Percentiles rank a stretch among this genome's conserved stretches.
Conservation (phyloP, 2,329 filamentous ascomycete species). For the Stachybotrys elegans region DNA sequence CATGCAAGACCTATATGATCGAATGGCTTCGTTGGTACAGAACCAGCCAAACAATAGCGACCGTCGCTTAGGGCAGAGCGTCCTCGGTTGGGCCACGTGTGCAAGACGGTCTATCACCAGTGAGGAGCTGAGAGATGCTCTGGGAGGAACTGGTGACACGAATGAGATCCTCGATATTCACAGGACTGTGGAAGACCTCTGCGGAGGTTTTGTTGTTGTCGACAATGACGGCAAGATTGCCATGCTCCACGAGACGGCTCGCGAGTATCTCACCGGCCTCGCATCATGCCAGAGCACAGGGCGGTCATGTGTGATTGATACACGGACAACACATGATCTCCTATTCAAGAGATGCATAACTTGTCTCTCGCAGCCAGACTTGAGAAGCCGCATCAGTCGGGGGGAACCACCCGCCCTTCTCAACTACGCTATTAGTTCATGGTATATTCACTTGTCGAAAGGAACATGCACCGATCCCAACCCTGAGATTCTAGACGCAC, state of each 20-base stretch:
- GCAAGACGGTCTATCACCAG: not conserved
- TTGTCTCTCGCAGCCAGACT: constrained; percentile 9
- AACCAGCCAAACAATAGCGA: too few relatives aligned
- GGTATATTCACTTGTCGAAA: too few relatives aligned
- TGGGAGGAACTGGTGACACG: too few relatives aligned
- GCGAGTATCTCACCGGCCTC: too few relatives aligned
- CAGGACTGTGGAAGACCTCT: constrained; percentile 19
- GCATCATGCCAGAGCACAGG: too few relatives aligned
- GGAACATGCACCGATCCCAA: too few relatives aligned
- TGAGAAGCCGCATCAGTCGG: constrained; percentile 8
- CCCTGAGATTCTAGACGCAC: too few relatives aligned
- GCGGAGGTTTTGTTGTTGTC: constrained; percentile 24
- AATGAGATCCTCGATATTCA: too few relatives aligned
- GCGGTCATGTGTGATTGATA: too few relatives aligned
- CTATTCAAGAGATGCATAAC: constrained; percentile 17
- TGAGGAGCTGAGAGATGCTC: constrained; percentile 2
- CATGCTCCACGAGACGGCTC: constrained; percentile 29
- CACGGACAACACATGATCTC: constrained; percentile 11
- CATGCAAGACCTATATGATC: constrained; percentile 25
- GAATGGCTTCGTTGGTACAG: too few relatives aligned
- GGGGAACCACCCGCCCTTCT: constrained; percentile 8
- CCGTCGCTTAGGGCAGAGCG: too few relatives aligned
- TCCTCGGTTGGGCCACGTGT: not conserved
- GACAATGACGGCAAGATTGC: constrained; percentile 20
- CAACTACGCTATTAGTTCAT: constrained; percentile 14